Base-by-base conservation (phyloP, 2,329 filamentous ascomycete species). In the Nakataea oryzae region DNA sequence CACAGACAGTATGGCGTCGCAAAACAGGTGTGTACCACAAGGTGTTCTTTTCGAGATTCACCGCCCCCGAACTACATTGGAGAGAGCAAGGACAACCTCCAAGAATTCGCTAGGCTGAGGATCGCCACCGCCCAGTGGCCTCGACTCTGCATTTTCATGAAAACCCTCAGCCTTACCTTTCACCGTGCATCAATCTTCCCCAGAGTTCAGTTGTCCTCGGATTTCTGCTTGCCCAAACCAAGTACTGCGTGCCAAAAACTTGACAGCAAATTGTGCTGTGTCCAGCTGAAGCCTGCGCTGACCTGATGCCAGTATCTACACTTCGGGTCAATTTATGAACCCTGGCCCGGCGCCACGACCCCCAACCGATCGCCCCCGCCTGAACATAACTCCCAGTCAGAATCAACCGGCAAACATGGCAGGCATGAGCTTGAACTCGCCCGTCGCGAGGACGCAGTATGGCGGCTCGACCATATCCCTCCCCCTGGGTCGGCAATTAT, bases 261-360 rank as follows among this genome's bases (percentile, higher is more conserved):
- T 13, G 11, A 28, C 54, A 9, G 12, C 24, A 27, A 28, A 7
- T 21, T 56, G 54, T 56, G 26, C 26, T 9, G 17, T 56, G 13
- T 11, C 13, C 2, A 56, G 28, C 26, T 3, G 24, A 13, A 27
- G 26, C 17, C 54, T n/a, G 27, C 28, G 41, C 58, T 60, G 58
- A 60, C 59, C 54, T 55, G 59, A 29, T 3, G 24, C 26, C 28
- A 86, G 82, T 71, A 75, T 82, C 69, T 87, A 86, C 71, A 76
- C 82, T 55, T 78, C 79, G 66, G 83, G 81, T 69, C 84, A 86
- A 74, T 97, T 97, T 79, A 96, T 97, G 90, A 97, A 97, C 75
- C 92, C 95, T 65, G 92, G 95, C 67, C 93, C 95, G 69, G 93
- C 95, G 68, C 95, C 95, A 67, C 88, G 90, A 70, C 93, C 95